Evolutionary conservation across 805 yeast species (phyloP).

Genomic region (Candida montana): DNA sequence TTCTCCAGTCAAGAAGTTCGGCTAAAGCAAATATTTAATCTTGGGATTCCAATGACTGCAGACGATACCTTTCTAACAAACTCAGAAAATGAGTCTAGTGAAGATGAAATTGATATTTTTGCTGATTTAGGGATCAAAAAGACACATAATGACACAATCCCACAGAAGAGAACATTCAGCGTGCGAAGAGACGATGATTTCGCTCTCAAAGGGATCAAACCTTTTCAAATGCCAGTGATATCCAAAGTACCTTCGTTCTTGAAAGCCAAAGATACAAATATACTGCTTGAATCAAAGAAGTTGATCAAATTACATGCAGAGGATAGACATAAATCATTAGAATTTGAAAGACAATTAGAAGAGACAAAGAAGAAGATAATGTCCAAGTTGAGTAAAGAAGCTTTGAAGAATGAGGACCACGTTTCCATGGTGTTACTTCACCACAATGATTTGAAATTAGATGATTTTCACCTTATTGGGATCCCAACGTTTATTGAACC

Average conservation of each 20-base stretch:
- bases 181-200: neutral
- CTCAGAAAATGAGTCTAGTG: neutral
- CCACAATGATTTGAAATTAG: neutral
- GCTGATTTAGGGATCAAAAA: neutral
- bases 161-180: neutral
- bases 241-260: slow-evolving; percentile 2
- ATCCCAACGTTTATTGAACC: slow-evolving; percentile 7
- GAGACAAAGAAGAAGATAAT: neutral
- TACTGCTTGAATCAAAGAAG: slow-evolving; percentile 3
- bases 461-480: slow-evolving; percentile 9
- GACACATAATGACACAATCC: neutral
- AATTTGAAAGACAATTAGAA: no score
- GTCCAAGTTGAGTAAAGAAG: slow-evolving; percentile 5
- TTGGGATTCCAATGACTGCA: neutral
- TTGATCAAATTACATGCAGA: slow-evolving; percentile 3
- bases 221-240: neutral
- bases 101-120: neutral
- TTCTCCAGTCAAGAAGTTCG: no score
- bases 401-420: slow-evolving; percentile 3
- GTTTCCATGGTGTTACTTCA: slow-evolving; percentile 1
- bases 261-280: neutral
- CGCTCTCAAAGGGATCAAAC: neutral
- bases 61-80: neutral
- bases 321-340: slow-evolving; percentile 4
- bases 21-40: no score